A percentile compares a stretch with the other conserved stretches of the same genome.
Evolutionary conservation across 2,329 filamentous ascomycete genomes (phyloP).

Genomic region (Akanthomyces dipterigenus): DNA sequence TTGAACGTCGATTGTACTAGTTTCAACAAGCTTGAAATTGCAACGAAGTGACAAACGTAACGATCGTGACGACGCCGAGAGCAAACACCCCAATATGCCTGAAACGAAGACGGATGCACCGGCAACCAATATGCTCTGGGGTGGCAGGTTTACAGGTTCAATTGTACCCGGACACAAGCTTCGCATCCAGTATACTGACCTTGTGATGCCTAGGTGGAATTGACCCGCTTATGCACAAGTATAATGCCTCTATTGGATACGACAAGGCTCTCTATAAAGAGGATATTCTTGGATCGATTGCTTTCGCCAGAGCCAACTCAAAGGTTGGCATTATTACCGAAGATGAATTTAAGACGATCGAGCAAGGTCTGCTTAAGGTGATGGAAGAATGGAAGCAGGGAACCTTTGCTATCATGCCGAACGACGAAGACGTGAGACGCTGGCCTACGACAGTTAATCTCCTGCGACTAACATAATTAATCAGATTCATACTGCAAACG

Average conservation of each 20-base stretch:
- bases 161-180: conserved; percentile 18
- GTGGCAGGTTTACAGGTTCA: conserved; percentile 45
- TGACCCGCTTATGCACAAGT: conserved; percentile 79
- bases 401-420: conserved; percentile 45
- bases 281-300: conserved; percentile 75
- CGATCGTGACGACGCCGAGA: conserved; percentile 8
- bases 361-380: conserved; percentile 59
- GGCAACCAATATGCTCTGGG: conserved; percentile 31
- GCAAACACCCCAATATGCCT: conserved; percentile 14
- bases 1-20: too few species aligned
- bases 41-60: neutral
- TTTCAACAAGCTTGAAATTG: conserved; percentile 17
- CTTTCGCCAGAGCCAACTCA: conserved; percentile 74
- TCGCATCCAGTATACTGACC: conserved; percentile 23
- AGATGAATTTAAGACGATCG: conserved; percentile 68
- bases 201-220: conserved; percentile 53
- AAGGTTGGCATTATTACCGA: conserved; percentile 67
- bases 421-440: conserved; percentile 45
- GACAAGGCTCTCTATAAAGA: conserved; percentile 73
- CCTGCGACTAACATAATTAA: conserved; percentile 15
- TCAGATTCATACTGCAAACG: conserved; percentile 58
- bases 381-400: conserved; percentile 47
- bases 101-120: conserved; percentile 23
- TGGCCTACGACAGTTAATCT: conserved; percentile 8
- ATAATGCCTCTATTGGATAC: conserved; percentile 73